Evolutionary conservation across 1,284 basidiomycete genomes (phyloP), one percentile per base, ranked within the genome.

Genomic region (Ganoderma lingzhi): DNA sequence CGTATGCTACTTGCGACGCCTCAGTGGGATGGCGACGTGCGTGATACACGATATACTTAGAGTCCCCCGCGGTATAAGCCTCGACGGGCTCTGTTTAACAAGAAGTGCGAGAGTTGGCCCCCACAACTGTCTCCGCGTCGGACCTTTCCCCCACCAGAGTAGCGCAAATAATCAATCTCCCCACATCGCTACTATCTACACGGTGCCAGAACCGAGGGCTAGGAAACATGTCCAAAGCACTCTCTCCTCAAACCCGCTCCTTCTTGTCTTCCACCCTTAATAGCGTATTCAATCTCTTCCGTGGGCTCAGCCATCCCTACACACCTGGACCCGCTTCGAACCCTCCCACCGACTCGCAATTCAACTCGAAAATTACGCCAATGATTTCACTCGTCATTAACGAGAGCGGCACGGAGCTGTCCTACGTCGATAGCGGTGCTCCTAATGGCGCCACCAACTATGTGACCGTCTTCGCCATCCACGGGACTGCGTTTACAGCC

Each of bases 331-430:
- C 48, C 23, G 28, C 48, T 51, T 51, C 48, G 45, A n/a, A 9
- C 56, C 35, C 28, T n/a, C 19, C 30, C 6, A 19, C 56, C 19
- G 17, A 59, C 5, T 59, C 58, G 37, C 58, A 59, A 59, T 39
- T 35, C 37, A 23, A 23, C 37, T 6, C 17, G 2, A 10, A 37
- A 12, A 23, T 23, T 23, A 14, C 58, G 35, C 32, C 58, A 59
- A 86, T 71, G 67, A 42, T 39, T 23, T 41, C 62, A n/a, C 64
- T 71, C 53, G 37, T 42, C 2, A 67, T 74, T 37, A 63, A 72
- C 62, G 56, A 69, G 35, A 37, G 58, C 14, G 67, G 65, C 9
- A 71, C 63, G 1, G 35, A 68, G 64, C 67, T 74, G 6, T 62
- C 69, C 2, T 74, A 71, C 32, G 19, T 71, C 45, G 73, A 74